Percentiles rank a stretch among this genome's conserved stretches.
These are phyloP conservation scores for Coemansia sp. DNA, from an alignment of 192 early-diverging fungal species.

Conservation along the genomic window DNA sequence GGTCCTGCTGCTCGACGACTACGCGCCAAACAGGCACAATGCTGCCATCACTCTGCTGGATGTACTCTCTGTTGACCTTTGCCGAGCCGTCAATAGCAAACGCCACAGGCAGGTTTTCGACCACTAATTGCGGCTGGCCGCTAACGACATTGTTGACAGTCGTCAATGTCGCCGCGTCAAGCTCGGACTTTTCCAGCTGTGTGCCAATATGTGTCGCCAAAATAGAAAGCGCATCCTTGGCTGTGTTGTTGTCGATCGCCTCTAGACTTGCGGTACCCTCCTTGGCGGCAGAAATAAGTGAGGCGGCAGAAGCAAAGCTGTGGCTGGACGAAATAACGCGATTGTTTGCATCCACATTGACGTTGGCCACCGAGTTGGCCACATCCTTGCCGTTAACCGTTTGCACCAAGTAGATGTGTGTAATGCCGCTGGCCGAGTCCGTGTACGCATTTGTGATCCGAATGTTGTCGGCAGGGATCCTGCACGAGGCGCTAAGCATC, in stretches of 20 bases:
- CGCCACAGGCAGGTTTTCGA: slow-evolving; percentile 45
- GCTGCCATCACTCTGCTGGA: slow-evolving; percentile 60
- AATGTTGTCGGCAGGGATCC: slow-evolving; percentile 11
- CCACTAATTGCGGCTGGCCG: background rate
- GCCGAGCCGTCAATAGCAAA: slow-evolving; percentile 12
- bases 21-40: slow-evolving; percentile 79
- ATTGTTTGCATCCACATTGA: slow-evolving; percentile 67
- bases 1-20: slow-evolving; percentile 73
- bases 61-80: slow-evolving; percentile 61
- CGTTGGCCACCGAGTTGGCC: slow-evolving; percentile 79
- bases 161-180: background rate
- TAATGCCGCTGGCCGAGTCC: slow-evolving; percentile 70
- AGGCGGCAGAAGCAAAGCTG: slow-evolving; percentile 54
- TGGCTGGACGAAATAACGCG: slow-evolving; percentile 70
- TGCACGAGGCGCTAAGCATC: slow-evolving; percentile 3
- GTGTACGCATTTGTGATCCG: slow-evolving; percentile 64
- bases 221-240: slow-evolving; percentile 9
- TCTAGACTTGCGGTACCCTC: background rate
- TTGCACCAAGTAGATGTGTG: slow-evolving; percentile 87
- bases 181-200: background rate
- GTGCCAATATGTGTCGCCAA: slow-evolving; percentile 12
- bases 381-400: slow-evolving; percentile 66
- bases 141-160: background rate
- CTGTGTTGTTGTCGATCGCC: slow-evolving; percentile 41
- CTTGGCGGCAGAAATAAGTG: background rate